phyloP scores from a whole-genome alignment of 2,329 filamentous ascomycete species.

The Polychaeton citri region DNA sequence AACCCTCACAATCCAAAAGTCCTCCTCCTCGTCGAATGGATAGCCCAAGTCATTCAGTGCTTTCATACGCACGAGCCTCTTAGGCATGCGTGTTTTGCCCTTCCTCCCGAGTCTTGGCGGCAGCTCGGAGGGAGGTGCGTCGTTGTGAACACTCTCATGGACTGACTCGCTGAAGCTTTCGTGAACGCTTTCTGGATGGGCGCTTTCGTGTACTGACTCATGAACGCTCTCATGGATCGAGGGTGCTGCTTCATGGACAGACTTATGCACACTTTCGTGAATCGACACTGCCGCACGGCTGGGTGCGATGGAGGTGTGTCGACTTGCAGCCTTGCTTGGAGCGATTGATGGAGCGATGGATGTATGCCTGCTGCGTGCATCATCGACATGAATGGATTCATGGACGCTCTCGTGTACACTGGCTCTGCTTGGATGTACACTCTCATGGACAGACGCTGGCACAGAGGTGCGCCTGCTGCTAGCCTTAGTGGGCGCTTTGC shows the following conservation, averaged over 20 bases:
- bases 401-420: too few species aligned
- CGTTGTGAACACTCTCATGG: constrained; percentile 10
- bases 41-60: constrained; percentile 77
- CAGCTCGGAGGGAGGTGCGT: constrained; percentile 16
- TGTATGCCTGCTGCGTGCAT: too few species aligned
- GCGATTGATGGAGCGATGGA: too few species aligned
- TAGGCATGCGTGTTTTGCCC: constrained; percentile 81
- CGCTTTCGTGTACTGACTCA: constrained; percentile 10
- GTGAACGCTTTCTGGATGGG: constrained; percentile 10
- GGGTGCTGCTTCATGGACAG: constrained; percentile 3
- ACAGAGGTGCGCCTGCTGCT: too few species aligned
- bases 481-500: neutral
- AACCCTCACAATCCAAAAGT: constrained; percentile 67
- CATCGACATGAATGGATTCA: too few species aligned
- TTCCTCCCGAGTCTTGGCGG: constrained; percentile 37
- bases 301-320: neutral
- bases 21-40: constrained; percentile 76
- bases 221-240: constrained; percentile 10
- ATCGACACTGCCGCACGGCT: constrained; percentile 3
- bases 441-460: too few species aligned
- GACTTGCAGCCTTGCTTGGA: constrained; percentile 3
- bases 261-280: constrained; percentile 7
- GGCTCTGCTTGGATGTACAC: too few species aligned
- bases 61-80: constrained; percentile 62
- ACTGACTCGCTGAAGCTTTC: constrained; percentile 12